phyloP scores from a whole-genome alignment of 306 rosid species.

The Cicer yamashitae region DNA sequence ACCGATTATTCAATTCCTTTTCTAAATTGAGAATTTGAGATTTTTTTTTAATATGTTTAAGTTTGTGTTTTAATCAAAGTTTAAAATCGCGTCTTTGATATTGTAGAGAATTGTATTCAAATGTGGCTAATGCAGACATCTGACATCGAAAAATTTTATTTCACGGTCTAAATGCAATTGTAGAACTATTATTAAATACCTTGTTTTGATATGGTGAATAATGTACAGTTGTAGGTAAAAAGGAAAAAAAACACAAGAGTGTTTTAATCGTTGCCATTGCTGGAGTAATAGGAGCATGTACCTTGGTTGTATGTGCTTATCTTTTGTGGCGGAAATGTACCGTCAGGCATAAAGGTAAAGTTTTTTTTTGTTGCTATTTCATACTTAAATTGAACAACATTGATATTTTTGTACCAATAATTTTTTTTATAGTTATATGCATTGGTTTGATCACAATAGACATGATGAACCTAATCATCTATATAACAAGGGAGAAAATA shows the following conservation, averaged over 20 bases:
- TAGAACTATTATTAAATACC: neutral
- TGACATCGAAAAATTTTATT: too few species aligned
- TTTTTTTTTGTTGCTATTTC: neutral
- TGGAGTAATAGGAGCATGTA: constrained; percentile 27
- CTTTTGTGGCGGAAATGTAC: constrained; percentile 38
- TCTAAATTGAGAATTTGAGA: too few species aligned
- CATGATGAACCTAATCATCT: neutral
- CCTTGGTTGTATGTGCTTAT: neutral
- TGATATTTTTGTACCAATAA: neutral
- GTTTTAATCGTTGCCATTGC: constrained; percentile 12
- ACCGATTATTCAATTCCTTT: too few species aligned
- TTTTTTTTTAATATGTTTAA: too few species aligned
- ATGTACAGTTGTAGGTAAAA: constrained; percentile 2
- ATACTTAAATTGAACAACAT: neutral
- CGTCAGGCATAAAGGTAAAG: constrained; percentile 30
- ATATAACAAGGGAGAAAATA: neutral
- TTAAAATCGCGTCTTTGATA: too few species aligned
- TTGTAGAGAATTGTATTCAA: too few species aligned
- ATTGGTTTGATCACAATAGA: too few species aligned
- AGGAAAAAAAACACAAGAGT: neutral
- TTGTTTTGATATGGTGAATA: neutral
- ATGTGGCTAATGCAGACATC: too few species aligned
- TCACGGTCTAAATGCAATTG: neutral
- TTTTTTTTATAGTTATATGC: too few species aligned
- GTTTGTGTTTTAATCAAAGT: too few species aligned